Evolutionary conservation across 441 rosid species (phyloP), one percentile per base, ranked within the genome.

Genomic region (Flueggea neowawraea): DNA sequence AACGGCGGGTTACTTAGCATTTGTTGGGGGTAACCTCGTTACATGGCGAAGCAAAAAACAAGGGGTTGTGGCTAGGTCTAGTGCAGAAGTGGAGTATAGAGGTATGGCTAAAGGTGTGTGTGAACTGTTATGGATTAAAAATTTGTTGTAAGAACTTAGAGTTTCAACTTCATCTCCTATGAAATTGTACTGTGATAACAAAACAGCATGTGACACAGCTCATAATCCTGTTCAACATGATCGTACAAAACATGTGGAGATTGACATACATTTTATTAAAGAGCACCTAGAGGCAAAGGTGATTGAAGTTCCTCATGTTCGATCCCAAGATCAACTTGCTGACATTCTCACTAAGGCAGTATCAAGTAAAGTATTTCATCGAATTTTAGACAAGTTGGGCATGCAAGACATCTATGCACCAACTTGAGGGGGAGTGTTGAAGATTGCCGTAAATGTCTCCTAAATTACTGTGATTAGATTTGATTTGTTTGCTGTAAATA

Each of bases 191-290:
- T 62, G 66, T 52, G 58, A 51, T 11, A 51, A 62, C 28, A 22
- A 22, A 22, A 2, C 6, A 33, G 47, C 48, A 22, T 33, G 0
- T 57, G 17, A 16, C 48, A 43, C 36, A 10, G 4, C 16, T 57
- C 61, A 57, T 39, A 57, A 57, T 43, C 61, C 28, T 43, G 12
- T 33, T 10, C 61, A 33, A n/a, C 61, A 57, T 57, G 61, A 57
- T n/a, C 1, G 28, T 12, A 43, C 61, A 7, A 57, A 57, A 12
- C 49, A 4, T 43, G 17, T 57, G 3, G 48, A 32, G 48, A 16
- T 54, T 6, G 57, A 54, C 28, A 12, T 6, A 54, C 16, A 54
- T 28, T 54, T 54, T 39, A 54, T 54, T 9, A 54, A 54, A 16
- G 36, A 54, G 57, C 22, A 54, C 1, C 55, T 13, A 0, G 55